These are phyloP conservation scores for Oryza brachyantha DNA, from an alignment of 176 grass and related monocot species.

Conservation along the genomic window DNA sequence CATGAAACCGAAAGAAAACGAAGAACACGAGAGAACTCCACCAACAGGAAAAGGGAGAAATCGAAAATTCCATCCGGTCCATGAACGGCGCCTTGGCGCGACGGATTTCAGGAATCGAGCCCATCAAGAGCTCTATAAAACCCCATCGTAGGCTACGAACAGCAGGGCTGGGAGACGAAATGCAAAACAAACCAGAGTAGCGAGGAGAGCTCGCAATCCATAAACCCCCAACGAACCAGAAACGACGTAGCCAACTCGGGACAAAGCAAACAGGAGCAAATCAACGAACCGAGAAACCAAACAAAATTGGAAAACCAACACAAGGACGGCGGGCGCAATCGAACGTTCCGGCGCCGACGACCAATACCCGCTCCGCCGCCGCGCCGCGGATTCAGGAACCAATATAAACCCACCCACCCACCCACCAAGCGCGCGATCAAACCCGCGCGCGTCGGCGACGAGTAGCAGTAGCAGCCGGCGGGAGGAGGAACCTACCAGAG, in stretches of 20 bases:
- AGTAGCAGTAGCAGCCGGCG: background rate
- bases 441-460: background rate
- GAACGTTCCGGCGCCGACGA: background rate
- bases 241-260: too few species aligned
- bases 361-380: background rate
- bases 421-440: background rate
- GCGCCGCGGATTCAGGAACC: slow-evolving; percentile 4
- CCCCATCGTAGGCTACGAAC: background rate
- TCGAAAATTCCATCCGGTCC: background rate
- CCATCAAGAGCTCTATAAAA: too few species aligned
- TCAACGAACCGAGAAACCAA: background rate
- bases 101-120: too few species aligned
- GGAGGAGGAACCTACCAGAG: background rate
- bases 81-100: too few species aligned
- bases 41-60: background rate
- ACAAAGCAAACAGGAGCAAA: too few species aligned
- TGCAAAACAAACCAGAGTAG: slow-evolving; percentile 1
- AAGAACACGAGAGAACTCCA: background rate
- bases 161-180: background rate
- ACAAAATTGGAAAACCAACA: background rate
- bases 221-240: too few species aligned
- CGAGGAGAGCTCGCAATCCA: background rate
- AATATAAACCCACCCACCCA: background rate
- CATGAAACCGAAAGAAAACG: background rate
- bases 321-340: background rate